A percentile compares a stretch with the other conserved stretches of the same genome.
These are phyloP conservation scores for Fusarium sp. DNA, from an alignment of 2,329 filamentous ascomycete genomes.

Conservation along the genomic window DNA sequence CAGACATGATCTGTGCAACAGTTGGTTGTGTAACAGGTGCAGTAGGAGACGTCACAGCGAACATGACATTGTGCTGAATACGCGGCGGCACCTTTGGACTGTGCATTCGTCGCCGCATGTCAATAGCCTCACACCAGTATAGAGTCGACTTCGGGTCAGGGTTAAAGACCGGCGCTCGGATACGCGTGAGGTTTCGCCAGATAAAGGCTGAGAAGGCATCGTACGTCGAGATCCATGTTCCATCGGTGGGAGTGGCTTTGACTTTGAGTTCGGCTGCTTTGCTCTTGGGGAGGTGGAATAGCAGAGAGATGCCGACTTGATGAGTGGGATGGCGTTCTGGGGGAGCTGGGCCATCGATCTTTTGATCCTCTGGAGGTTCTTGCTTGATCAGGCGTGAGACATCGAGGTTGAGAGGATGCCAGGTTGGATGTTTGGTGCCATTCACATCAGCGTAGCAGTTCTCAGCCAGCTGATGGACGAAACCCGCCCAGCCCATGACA, in stretches of 20 bases:
- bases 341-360: slow-evolving; percentile 44
- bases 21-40: slow-evolving; percentile 42
- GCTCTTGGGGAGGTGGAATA: slow-evolving; percentile 55
- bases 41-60: slow-evolving; percentile 37
- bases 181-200: slow-evolving; percentile 50
- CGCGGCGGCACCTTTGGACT: slow-evolving; percentile 44
- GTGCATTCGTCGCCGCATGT: slow-evolving; percentile 49
- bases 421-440: slow-evolving; percentile 42
- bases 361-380: slow-evolving; percentile 38
- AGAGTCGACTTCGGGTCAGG: slow-evolving; percentile 39
- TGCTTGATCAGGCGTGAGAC: slow-evolving; percentile 45
- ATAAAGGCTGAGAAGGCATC: slow-evolving; percentile 54
- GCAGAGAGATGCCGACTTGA: slow-evolving; percentile 36
- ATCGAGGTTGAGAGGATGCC: slow-evolving; percentile 49
- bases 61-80: slow-evolving; percentile 49
- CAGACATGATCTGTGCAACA: slow-evolving; percentile 46
- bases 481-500: slow-evolving; percentile 51
- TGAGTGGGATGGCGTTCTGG: slow-evolving; percentile 44
- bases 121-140: slow-evolving; percentile 49
- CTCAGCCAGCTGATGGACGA: slow-evolving; percentile 52
- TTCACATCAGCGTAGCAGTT: slow-evolving; percentile 50
- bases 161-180: slow-evolving; percentile 47
- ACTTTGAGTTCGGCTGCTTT: slow-evolving; percentile 52
- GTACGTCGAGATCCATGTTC: slow-evolving; percentile 55
- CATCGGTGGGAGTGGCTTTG: slow-evolving; percentile 45